These are phyloP conservation scores for Phellopilus nigrolimitatus DNA, from an alignment of 1,284 basidiomycete species.

Conservation along the genomic window DNA sequence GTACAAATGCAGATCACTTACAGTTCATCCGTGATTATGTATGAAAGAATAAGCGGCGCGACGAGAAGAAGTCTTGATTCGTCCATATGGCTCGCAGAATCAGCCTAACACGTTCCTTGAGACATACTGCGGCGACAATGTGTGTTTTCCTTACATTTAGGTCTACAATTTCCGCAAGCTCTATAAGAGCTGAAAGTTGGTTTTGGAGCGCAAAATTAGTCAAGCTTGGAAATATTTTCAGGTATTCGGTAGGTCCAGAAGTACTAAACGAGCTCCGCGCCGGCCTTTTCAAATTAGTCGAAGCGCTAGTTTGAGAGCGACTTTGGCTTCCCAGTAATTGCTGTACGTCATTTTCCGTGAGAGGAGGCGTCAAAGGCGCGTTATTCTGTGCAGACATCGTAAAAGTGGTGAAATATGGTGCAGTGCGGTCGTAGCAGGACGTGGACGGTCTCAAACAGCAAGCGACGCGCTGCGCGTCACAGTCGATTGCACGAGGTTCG, in stretches of 20 bases:
- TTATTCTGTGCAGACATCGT: constrained; percentile 25
- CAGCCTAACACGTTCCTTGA: not conserved
- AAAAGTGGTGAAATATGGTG: constrained; percentile 26
- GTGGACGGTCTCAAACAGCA: too few species aligned
- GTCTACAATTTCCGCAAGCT: constrained; percentile 47
- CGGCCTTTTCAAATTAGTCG: too few species aligned
- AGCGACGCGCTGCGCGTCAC: too few species aligned
- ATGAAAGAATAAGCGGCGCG: constrained; percentile 54
- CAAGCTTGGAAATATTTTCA: constrained; percentile 6
- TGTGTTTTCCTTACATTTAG: constrained; percentile 38
- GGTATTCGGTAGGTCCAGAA: constrained; percentile 5
- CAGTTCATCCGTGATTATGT: constrained; percentile 57
- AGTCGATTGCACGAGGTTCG: too few species aligned
- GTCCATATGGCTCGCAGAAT: constrained; percentile 31
- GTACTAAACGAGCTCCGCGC: not conserved
- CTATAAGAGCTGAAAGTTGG: constrained; percentile 35
- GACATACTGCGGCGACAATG: not conserved
- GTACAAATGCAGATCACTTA: constrained; percentile 30
- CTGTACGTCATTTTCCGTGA: constrained; percentile 13
- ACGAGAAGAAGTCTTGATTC: constrained; percentile 45
- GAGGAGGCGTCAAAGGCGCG: constrained; percentile 24
- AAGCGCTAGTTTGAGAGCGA: not conserved
- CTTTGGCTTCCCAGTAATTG: constrained; percentile 1
- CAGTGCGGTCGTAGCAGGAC: not conserved
- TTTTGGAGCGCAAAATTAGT: constrained; percentile 8